A percentile compares a stretch with the other conserved stretches of the same genome.
These are phyloP conservation scores for Corymbia citriodora DNA, from an alignment of 441 rosid genomes.

Conservation along the genomic window DNA sequence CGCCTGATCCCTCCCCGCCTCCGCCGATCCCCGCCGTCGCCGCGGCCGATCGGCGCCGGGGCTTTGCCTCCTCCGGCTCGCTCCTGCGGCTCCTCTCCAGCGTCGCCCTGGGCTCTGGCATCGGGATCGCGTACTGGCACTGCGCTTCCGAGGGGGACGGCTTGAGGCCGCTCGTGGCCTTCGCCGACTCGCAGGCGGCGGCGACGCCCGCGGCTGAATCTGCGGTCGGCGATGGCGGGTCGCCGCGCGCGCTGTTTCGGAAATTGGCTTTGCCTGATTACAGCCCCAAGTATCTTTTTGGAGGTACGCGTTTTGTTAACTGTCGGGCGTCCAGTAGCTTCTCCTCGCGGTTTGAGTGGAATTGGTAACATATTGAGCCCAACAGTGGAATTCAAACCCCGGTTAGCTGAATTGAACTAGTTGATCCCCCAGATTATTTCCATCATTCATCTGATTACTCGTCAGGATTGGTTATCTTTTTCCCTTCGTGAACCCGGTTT, in stretches of 20 bases:
- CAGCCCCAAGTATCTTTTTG: neutral
- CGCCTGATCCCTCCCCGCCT: constrained; percentile 6
- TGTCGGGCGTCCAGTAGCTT: neutral
- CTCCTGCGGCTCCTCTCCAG: neutral
- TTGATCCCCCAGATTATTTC: neutral
- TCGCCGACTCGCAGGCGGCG: neutral
- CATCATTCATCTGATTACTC: neutral
- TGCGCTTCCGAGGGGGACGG: neutral
- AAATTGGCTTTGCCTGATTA: neutral
- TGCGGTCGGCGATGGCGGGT: neutral
- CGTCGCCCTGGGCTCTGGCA: neutral
- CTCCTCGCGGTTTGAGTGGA: neutral
- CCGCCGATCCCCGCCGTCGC: constrained; percentile 1
- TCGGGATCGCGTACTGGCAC: constrained; percentile 1
- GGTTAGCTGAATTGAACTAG: neutral
- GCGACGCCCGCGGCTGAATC: neutral
- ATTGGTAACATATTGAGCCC: neutral
- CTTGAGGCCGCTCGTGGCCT: neutral
- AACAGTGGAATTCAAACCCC: neutral
- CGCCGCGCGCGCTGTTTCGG: neutral
- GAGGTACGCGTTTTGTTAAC: neutral
- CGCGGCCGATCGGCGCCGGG: constrained; percentile 12
- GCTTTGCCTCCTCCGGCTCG: constrained; percentile 1
- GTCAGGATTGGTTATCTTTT: neutral
- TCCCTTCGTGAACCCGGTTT: neutral